These are phyloP conservation scores for Simplicillium aogashimaense DNA, from an alignment of 2,329 filamentous ascomycete species.

Conservation along the genomic window DNA sequence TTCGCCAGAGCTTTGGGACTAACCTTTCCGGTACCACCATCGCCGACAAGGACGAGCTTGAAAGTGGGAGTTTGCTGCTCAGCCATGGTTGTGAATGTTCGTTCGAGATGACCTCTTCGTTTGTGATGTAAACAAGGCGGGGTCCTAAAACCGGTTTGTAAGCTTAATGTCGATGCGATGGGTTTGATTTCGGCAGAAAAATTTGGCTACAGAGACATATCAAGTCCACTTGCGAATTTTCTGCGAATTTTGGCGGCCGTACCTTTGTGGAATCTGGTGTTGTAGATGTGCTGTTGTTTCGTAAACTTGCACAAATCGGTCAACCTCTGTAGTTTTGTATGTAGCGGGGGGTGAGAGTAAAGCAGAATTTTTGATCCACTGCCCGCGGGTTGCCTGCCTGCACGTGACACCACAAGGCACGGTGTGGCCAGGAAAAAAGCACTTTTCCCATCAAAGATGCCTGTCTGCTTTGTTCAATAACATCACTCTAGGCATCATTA, in stretches of 20 bases:
- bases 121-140: conserved; percentile 37
- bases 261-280: neutral
- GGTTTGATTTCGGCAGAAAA: neutral
- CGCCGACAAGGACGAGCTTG: conserved; percentile 99
- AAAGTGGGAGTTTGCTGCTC: conserved; percentile 61
- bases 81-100: conserved; percentile 43
- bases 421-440: too few species aligned
- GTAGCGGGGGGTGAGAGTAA: conserved; percentile 27
- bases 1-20: neutral
- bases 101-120: conserved; percentile 15
- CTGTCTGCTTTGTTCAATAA: too few species aligned
- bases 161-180: conserved; percentile 15
- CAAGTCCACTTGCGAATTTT: too few species aligned
- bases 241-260: neutral
- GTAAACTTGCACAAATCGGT: conserved; percentile 24
- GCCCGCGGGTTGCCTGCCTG: conserved; percentile 16
- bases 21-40: conserved; percentile 99
- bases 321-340: conserved; percentile 29
- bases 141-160: conserved; percentile 22
- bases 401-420: conserved; percentile 20
- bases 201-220: too few species aligned
- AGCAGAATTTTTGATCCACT: conserved; percentile 33
- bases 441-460: too few species aligned
- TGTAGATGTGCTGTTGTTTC: conserved; percentile 16
- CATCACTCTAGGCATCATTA: too few species aligned